Base-by-base conservation (phyloP, 2,329 filamentous ascomycete species). In the Colletotrichum cuscutae region DNA sequence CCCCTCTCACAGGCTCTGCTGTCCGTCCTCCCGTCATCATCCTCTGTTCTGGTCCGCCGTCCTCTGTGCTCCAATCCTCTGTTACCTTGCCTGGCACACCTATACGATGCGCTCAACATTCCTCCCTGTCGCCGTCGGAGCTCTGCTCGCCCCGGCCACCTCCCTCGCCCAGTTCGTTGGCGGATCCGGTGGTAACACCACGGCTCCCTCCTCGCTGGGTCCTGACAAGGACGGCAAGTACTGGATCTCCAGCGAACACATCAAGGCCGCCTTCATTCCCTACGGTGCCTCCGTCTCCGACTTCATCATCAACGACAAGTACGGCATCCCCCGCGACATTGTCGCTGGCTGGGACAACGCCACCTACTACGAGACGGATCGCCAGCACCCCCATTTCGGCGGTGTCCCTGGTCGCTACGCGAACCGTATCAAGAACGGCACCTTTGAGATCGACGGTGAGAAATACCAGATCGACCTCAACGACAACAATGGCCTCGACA, bases 381-480 rank as follows among this genome's bases (percentile, higher is more conserved):
- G 82, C 72, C 84, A 88, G 73, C 93, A 95, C 80, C 90, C 89
- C 63, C 92, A 95, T 85, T 91, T 93, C 76, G 93, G 92, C 71
- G 86, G 90, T 77, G 90, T 95, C 0, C 92, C 92, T 0, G 93
- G 93, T 59, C 91, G 93, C 68, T 95, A 95, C 80, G 93, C 93
- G 71, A 95, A 95, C 81, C 91, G 93, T 75, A 95, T 95, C 85
- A 91, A 90, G 86, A 95, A 95, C 85, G 91, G 89, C 81, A 92
- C 88, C 6, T 94, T 94, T 78, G 86, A 84, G 72, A 89, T 94
- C 70, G 92, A 94, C 76, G 92, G 91, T 65, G 82, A 83, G 66
- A 84, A 81, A 4, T 94, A 89, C 81, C 81, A 91, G 73, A 83
- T 93, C 68, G 77, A 84, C 49, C 84, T 91, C 61, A 94, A 94